Base-by-base conservation (phyloP, 1,139 yeast species). In the Debaryomyces psychrophilus region DNA sequence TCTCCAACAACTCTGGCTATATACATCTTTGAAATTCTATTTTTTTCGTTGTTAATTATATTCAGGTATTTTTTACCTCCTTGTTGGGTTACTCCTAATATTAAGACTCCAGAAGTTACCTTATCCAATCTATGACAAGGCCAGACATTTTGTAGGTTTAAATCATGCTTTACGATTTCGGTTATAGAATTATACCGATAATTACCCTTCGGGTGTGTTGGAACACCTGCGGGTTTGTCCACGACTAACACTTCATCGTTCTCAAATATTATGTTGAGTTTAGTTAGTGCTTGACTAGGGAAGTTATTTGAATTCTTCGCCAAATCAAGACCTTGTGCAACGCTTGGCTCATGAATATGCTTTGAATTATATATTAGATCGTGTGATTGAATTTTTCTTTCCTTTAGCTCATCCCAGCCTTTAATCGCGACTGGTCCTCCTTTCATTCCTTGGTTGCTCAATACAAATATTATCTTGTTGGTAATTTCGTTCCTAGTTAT, bases 161-260 rank as follows among this genome's bases (percentile, higher is more conserved):
- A 50, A 41, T 79, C 79, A 17, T 60, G 54, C 50, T 78, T 76
- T 44, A 85, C 52, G 0, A 85, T 69, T 59, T 85, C 89, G 0
- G 85, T 79, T 18, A 87, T 59, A 0, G 89, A 73, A 56, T 88
- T 86, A 54, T 73, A 76, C 50, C 68, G 67, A 58, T 81, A 87
- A 45, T 77, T 77, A 3, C 90, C 89, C 0, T 88, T 81, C 0
- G 96, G 95, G 62, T 88, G 96, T 1, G 88, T 83, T 0, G 95
- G 95, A 0, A 87, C 69, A 0, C 95, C 95, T 8, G 81, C 69
- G 0, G 95, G 95, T 57, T 88, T 88, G 60, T 85, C 75, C 2
- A 87, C 72, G 15, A 88, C 89, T 2, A 88, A 49, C 1, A 81
- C 44, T 4, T 77, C 69, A 1, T 70, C 73, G 56, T 77, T 76